Evolutionary conservation across 1,284 basidiomycete genomes (phyloP), one percentile per base, ranked within the genome.

Genomic region (Puccinia polysora): DNA sequence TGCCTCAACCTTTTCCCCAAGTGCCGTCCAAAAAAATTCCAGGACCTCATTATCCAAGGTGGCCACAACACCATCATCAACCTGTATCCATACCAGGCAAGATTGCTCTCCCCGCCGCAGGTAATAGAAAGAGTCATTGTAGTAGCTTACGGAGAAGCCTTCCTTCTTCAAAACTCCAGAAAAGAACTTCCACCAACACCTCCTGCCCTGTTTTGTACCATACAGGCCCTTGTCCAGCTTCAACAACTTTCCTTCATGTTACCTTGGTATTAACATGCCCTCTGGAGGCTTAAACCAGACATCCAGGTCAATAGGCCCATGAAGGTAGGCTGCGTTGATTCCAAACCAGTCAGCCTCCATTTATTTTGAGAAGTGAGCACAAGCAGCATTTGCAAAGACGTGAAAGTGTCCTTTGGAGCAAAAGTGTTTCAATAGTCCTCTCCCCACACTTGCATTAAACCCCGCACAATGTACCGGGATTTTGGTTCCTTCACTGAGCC

Each of bases 151-250:
- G n/a, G n/a, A n/a, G n/a, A n/a, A n/a, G n/a, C n/a, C n/a, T n/a
- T n/a, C n/a, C n/a, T n/a, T n/a, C n/a, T n/a, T n/a, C n/a, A n/a
- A n/a, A n/a, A n/a, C n/a, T n/a, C n/a, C n/a, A n/a, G n/a, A n/a
- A n/a, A n/a, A n/a, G n/a, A 8, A 28, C 10, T 53, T 53, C 50
- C 50, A 53, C 50, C 50, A 53, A 53, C 50, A 53, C 8, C 20
- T 8, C 18, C 18, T 8, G 15, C 10, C 50, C 50, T 53, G 50
- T 28, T 53, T 53, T 8, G 50, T 53, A 12, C 50, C 50, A 53
- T 53, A 53, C 10, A 53, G 50, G 8, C 12, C 50, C 50, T 53
- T 53, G 12, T 10, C 12, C 10, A 53, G n/a, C 28, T 62, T n/a
- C n/a, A n/a, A n/a, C n/a, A n/a, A n/a, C n/a, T n/a, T n/a, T 14